Evolutionary conservation across 2,329 filamentous ascomycete genomes (phyloP).

Genomic region (Fusarium udum): DNA sequence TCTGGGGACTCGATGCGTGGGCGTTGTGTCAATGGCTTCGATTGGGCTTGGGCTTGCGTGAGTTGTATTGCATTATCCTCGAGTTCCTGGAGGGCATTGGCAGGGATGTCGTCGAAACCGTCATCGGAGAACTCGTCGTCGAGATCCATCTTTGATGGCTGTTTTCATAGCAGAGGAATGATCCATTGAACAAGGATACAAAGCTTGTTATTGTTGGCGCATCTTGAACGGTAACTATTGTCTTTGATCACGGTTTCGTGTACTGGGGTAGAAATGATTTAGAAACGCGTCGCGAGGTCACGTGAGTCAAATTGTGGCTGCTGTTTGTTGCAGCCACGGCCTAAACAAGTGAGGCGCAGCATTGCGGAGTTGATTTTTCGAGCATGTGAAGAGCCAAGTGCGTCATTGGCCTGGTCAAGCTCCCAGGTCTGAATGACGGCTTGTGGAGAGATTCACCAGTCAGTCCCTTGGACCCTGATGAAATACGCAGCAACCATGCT

Average conservation of each 20-base stretch:
- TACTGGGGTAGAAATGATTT: not conserved
- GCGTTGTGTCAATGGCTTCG: constrained; percentile 36
- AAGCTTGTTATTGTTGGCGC: not conserved
- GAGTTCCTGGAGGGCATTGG: constrained; percentile 67
- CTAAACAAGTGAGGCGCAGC: constrained; percentile 3
- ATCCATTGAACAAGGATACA: constrained; percentile 38
- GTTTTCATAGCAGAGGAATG: not conserved
- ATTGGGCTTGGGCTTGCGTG: constrained; percentile 56
- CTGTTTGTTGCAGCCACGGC: not conserved
- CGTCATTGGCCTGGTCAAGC: constrained; percentile 36
- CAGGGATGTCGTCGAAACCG: constrained; percentile 68
- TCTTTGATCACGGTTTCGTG: constrained; percentile 12
- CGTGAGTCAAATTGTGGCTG: constrained; percentile 30
- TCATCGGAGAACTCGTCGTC: constrained; percentile 73
- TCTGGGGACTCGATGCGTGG: constrained; percentile 46
- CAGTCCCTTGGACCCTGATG: not conserved
- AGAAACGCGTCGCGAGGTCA: constrained; percentile 46
- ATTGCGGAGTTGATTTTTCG: constrained; percentile 16
- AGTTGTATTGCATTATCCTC: constrained; percentile 71
- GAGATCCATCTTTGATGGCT: constrained; percentile 49
- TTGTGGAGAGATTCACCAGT: constrained; percentile 10
- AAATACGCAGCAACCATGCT: not conserved
- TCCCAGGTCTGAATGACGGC: not conserved
- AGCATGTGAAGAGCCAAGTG: constrained; percentile 41
- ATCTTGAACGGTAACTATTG: not conserved